phyloP scores from a whole-genome alignment of 2,329 filamentous ascomycete species.

The Huntiella bhutanensis region DNA sequence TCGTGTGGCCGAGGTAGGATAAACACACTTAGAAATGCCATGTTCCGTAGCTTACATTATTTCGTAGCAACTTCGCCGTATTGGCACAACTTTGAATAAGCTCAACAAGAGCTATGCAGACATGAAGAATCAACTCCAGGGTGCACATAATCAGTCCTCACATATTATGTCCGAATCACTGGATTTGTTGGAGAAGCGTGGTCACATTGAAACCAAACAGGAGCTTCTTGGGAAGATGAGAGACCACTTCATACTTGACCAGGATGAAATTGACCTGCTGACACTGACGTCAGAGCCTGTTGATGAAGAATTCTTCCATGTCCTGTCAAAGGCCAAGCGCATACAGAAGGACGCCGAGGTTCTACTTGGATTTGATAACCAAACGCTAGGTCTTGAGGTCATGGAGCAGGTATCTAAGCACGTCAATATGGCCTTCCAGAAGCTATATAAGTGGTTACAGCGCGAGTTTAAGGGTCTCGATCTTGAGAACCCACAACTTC shows the following conservation, averaged over 20 bases:
- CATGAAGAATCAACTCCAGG: conserved; percentile 58
- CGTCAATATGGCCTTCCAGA: conserved; percentile 80
- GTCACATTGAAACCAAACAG: conserved; percentile 62
- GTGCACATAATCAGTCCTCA: conserved; percentile 55
- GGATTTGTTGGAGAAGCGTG: conserved; percentile 51
- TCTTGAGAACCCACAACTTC: conserved; percentile 85
- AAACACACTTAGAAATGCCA: background rate
- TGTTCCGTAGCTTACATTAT: background rate
- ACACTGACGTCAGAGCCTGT: conserved; percentile 67
- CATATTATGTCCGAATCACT: conserved; percentile 62
- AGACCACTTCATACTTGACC: conserved; percentile 65
- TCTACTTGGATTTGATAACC: conserved; percentile 74
- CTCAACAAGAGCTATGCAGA: conserved; percentile 64
- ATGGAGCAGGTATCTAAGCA: conserved; percentile 81
- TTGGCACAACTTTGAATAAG: conserved; percentile 58
- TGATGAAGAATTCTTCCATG: conserved; percentile 64
- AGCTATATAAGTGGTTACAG: conserved; percentile 88
- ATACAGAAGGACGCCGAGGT: conserved; percentile 81
- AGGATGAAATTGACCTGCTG: conserved; percentile 57
- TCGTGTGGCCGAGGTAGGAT: conserved; percentile 60
- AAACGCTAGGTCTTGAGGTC: conserved; percentile 70
- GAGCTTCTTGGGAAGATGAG: conserved; percentile 59
- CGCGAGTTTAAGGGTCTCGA: conserved; percentile 83
- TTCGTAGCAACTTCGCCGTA: conserved; percentile 61
- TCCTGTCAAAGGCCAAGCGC: conserved; percentile 61